Evolutionary conservation across 371 early-diverging fungal genomes (phyloP).

Genomic region (Vairimorpha ceranae): DNA sequence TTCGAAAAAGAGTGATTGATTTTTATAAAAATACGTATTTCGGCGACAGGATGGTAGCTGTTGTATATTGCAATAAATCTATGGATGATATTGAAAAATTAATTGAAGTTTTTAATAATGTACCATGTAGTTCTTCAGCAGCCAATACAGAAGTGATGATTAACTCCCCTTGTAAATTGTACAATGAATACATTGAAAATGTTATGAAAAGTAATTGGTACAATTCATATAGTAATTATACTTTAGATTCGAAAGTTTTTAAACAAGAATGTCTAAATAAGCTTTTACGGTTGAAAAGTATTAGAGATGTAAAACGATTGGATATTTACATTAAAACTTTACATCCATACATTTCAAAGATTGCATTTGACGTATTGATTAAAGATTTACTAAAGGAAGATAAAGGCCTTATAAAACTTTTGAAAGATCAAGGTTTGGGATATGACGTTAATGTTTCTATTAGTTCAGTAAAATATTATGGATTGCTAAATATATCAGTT

Average conservation of each 20-base stretch:
- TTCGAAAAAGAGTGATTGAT: slow-evolving; percentile 38
- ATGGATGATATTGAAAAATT: slow-evolving; percentile 39
- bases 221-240: not conserved
- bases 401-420: slow-evolving; percentile 2
- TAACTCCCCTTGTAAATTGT: not conserved
- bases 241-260: not conserved
- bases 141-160: not conserved
- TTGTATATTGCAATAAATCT: slow-evolving; percentile 49
- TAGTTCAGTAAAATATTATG: slow-evolving; percentile 18
- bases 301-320: slow-evolving; percentile 34
- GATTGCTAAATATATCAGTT: slow-evolving; percentile 35
- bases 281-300: slow-evolving; percentile 41
- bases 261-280: slow-evolving; percentile 26
- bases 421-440: slow-evolving; percentile 45
- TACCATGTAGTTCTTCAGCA: not conserved
- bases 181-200: slow-evolving; percentile 5
- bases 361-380: not conserved
- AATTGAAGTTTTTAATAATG: slow-evolving; percentile 24
- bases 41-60: slow-evolving; percentile 49
- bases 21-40: slow-evolving; percentile 54
- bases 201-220: not conserved
- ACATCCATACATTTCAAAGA: not conserved
- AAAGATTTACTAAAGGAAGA: not conserved
- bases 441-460: slow-evolving; percentile 20
- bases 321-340: not conserved